Evolutionary conservation across 768 basidiomycete genomes (phyloP).

Genomic region (Saitozyma sp.): DNA sequence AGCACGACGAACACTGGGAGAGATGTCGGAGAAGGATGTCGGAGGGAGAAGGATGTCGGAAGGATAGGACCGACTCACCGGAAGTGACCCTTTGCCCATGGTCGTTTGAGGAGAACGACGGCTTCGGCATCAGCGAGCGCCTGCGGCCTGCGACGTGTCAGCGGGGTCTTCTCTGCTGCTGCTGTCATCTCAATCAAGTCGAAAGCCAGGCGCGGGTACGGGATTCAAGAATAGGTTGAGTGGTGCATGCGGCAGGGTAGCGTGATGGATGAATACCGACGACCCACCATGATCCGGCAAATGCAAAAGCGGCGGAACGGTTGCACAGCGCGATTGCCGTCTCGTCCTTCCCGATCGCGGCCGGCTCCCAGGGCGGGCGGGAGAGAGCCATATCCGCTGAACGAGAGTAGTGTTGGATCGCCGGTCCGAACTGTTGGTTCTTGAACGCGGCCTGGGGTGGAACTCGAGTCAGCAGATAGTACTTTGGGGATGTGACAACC

Average conservation of each 20-base stretch:
- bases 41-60: neutral
- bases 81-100: constrained; percentile 96
- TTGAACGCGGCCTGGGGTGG: constrained; percentile 71
- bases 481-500: too few species aligned
- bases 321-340: constrained; percentile 87
- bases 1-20: neutral
- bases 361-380: constrained; percentile 22
- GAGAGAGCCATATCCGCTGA: constrained; percentile 27
- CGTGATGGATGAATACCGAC: neutral
- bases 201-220: too few species aligned
- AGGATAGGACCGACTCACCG: constrained; percentile 53
- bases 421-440: constrained; percentile 64
- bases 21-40: neutral
- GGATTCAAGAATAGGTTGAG: too few species aligned
- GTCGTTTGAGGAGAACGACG: constrained; percentile 76
- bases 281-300: constrained; percentile 64
- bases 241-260: too few species aligned
- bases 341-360: constrained; percentile 71
- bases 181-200: too few species aligned
- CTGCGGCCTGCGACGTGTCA: constrained; percentile 31
- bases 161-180: too few species aligned
- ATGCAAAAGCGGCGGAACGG: constrained; percentile 81
- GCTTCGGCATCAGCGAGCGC: constrained; percentile 73
- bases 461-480: neutral
- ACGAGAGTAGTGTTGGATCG: constrained; percentile 68